phyloP scores from a whole-genome alignment of 441 rosid genomes.

The Breynia disticha region DNA sequence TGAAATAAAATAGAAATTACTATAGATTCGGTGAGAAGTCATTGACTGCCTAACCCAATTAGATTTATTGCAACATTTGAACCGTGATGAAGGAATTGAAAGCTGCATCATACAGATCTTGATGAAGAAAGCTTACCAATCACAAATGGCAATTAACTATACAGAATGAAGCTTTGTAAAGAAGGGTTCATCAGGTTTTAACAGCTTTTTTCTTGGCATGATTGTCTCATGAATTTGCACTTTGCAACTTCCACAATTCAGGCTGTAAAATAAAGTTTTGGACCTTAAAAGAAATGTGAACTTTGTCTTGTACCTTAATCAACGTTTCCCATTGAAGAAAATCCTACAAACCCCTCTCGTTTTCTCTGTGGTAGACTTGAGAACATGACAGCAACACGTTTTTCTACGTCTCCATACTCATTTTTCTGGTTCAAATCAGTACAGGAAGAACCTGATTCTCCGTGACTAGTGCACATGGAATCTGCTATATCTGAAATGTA shows the following conservation, averaged over 20 bases:
- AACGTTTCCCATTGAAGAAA: too few relatives aligned
- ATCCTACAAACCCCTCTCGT: too few relatives aligned
- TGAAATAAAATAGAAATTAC: not conserved
- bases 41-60: slow-evolving; percentile 1
- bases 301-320: too few relatives aligned
- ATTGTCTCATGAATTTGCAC: not conserved
- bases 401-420: too few relatives aligned
- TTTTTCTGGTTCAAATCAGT: too few relatives aligned
- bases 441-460: too few relatives aligned
- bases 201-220: not conserved
- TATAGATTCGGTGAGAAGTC: not conserved
- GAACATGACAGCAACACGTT: too few relatives aligned
- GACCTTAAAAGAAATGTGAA: not conserved
- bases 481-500: too few relatives aligned
- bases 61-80: not conserved
- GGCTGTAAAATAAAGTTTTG: not conserved
- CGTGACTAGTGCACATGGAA: too few relatives aligned
- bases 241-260: slow-evolving; percentile 5
- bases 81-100: slow-evolving; percentile 7
- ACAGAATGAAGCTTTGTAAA: not conserved
- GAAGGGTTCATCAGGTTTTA: not conserved
- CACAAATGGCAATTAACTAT: not conserved
- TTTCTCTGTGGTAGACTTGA: too few relatives aligned
- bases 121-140: slow-evolving; percentile 9
- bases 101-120: not conserved